A percentile compares a stretch with the other conserved stretches of the same genome.
phyloP scores from a whole-genome alignment of 192 early-diverging fungal species.

The Glomus cerebriforme region DNA sequence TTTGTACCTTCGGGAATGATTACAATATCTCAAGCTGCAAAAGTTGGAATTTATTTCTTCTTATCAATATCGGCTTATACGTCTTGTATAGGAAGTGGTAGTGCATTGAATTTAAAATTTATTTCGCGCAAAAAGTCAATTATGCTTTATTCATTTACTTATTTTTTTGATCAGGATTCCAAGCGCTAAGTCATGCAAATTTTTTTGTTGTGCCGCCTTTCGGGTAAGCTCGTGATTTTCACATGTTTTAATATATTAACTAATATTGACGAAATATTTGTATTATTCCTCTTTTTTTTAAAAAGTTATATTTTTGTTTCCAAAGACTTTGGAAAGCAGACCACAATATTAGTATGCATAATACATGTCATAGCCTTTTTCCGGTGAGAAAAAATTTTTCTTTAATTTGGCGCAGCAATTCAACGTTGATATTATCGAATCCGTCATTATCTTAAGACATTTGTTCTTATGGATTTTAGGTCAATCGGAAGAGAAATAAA shows the following conservation, averaged over 20 bases:
- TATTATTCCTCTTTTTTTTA: background rate
- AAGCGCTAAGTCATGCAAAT: slow-evolving; percentile 9
- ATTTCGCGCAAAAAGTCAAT: background rate
- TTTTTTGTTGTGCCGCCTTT: slow-evolving; percentile 17
- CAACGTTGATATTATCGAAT: background rate
- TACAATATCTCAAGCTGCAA: background rate
- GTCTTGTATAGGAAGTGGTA: background rate
- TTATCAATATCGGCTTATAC: background rate
- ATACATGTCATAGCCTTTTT: background rate
- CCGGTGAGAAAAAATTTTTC: background rate
- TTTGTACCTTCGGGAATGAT: background rate
- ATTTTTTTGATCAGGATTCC: background rate
- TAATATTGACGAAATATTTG: background rate
- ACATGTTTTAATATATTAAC: background rate
- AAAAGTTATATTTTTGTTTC: slow-evolving; percentile 16
- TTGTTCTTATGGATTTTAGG: background rate
- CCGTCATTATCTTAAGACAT: background rate
- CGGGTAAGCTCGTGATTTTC: background rate
- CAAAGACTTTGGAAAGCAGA: slow-evolving; percentile 9
- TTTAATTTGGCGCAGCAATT: background rate
- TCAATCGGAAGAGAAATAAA: background rate
- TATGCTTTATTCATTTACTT: background rate
- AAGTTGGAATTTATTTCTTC: background rate
- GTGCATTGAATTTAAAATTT: background rate
- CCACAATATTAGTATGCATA: slow-evolving; percentile 5